Percentiles rank a stretch among this genome's conserved stretches.
These are phyloP conservation scores for Rutidosis leptorrhynchoides DNA, from an alignment of 129 eudicot species.

Conservation along the genomic window DNA sequence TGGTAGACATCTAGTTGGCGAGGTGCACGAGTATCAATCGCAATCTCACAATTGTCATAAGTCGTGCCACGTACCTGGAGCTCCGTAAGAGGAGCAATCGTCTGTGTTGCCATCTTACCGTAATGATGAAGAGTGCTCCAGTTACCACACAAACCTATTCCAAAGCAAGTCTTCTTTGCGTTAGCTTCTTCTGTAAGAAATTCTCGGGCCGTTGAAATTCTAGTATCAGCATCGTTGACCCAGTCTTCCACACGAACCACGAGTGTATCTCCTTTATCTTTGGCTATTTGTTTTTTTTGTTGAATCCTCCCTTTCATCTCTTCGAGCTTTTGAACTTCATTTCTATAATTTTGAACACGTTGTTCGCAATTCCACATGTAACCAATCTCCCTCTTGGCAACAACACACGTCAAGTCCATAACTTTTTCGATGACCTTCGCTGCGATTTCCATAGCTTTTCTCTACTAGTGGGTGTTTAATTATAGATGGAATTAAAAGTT, in stretches of 20 bases:
- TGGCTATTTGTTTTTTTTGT: not conserved
- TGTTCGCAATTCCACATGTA: not conserved
- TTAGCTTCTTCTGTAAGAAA: not conserved
- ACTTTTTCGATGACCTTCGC: too few species aligned
- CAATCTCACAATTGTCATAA: not conserved
- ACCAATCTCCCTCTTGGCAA: not conserved
- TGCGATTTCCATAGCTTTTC: too few species aligned
- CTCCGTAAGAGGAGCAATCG: not conserved
- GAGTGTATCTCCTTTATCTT: not conserved
- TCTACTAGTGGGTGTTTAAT: too few species aligned
- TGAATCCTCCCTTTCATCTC: not conserved
- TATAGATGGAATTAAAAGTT: too few species aligned
- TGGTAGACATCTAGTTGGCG: not conserved
- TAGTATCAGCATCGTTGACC: not conserved
- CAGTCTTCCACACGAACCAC: not conserved
- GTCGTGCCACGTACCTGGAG: not conserved
- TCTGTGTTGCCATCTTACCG: not conserved
- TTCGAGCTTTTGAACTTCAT: too few species aligned
- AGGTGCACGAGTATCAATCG: not conserved
- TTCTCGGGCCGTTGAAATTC: not conserved
- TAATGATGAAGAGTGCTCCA: not conserved
- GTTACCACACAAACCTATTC: not conserved
- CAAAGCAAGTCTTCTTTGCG: slow-evolving; percentile 4
- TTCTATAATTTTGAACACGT: too few species aligned
- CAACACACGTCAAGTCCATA: not conserved